Evolutionary conservation across 2,329 filamentous ascomycete species (phyloP).

Genomic region (Diaporthe velutina): DNA sequence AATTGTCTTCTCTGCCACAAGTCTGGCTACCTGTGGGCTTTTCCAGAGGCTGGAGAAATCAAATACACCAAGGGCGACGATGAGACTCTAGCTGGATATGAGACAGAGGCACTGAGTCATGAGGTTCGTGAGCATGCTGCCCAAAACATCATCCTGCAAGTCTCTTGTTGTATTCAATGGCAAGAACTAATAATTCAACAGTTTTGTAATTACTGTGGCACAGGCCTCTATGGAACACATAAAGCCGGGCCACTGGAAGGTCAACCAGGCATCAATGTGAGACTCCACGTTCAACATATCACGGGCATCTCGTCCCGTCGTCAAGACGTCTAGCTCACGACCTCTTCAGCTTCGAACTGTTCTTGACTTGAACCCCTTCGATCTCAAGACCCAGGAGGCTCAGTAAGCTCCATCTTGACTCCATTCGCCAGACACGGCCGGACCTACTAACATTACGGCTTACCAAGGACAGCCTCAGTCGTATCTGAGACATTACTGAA

Average conservation of each 20-base stretch:
- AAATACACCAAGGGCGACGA: conserved; percentile 31
- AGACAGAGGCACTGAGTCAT: conserved; percentile 40
- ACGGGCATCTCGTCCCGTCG: too few relatives aligned
- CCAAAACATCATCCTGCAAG: neutral
- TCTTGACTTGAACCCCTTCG: conserved; percentile 44
- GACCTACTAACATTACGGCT: neutral
- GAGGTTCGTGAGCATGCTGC: conserved; percentile 38
- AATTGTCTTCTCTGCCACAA: conserved; percentile 46
- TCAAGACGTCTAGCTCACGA: too few relatives aligned
- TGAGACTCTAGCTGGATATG: conserved; percentile 29
- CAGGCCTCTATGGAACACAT: conserved; percentile 46
- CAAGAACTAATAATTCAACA: conserved; percentile 22
- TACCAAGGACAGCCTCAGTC: conserved; percentile 6
- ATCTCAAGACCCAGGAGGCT: conserved; percentile 38
- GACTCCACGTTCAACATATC: neutral
- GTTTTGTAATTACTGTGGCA: conserved; percentile 49
- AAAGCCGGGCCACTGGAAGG: conserved; percentile 42
- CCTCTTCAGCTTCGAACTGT: conserved; percentile 38
- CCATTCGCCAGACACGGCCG: too few relatives aligned
- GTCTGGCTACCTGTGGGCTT: conserved; percentile 49
- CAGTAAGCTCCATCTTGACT: neutral
- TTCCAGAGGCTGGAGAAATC: conserved; percentile 31
- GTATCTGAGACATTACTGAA: conserved; percentile 1
- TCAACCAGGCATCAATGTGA: conserved; percentile 45
- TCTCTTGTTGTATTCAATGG: neutral